Conservation (phyloP, 2,329 filamentous ascomycete species). For the Colletotrichum eleusines region DNA sequence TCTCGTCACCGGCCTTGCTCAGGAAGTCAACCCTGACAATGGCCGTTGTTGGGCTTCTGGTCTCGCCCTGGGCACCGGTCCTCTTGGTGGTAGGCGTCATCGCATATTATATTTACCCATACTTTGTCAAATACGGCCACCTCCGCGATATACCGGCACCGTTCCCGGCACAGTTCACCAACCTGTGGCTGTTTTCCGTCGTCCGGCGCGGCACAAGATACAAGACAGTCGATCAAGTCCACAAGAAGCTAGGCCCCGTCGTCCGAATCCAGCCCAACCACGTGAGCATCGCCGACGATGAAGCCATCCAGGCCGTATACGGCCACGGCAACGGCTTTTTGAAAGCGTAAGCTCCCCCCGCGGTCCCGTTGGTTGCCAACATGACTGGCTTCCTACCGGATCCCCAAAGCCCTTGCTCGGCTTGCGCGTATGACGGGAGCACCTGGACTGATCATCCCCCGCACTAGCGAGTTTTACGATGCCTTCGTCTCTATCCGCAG, state of each 20-base stretch:
- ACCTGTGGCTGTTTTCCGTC: constrained; percentile 82
- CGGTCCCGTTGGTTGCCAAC: no score
- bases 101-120: constrained; percentile 61
- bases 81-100: constrained; percentile 24
- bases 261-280: constrained; percentile 89
- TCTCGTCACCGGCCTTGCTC: background rate
- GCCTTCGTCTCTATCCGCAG: constrained; percentile 89
- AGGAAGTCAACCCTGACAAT: constrained; percentile 8
- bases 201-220: constrained; percentile 75
- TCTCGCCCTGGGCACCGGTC: constrained; percentile 38
- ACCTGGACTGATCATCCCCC: background rate
- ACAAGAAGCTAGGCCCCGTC: constrained; percentile 82
- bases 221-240: constrained; percentile 74
- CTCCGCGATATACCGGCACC: constrained; percentile 71
- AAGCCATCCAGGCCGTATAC: constrained; percentile 82
- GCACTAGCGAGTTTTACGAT: constrained; percentile 83
- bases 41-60: constrained; percentile 31
- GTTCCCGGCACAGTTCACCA: constrained; percentile 75
- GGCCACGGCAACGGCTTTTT: constrained; percentile 83
- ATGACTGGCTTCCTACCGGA: no score
- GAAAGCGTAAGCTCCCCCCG: constrained; percentile 67
- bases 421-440: background rate
- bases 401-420: background rate
- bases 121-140: constrained; percentile 65
- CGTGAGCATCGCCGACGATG: constrained; percentile 82